These are phyloP conservation scores for Dichotomocladium elegans DNA, from an alignment of 371 early-diverging fungal genomes.

Conservation along the genomic window DNA sequence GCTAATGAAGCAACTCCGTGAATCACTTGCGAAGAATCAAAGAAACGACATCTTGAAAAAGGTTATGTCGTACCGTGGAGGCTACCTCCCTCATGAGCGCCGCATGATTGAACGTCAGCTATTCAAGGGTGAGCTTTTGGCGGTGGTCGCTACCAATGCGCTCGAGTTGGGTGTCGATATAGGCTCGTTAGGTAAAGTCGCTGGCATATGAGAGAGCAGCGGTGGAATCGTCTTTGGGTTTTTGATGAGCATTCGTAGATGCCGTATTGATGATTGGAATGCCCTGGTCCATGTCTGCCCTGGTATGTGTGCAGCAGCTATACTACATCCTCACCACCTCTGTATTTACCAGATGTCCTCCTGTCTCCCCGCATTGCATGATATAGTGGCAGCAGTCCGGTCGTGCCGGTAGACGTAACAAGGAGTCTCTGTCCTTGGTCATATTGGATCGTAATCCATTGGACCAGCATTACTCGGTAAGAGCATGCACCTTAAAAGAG, in stretches of 20 bases:
- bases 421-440: conserved; percentile 57
- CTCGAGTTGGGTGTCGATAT: conserved; percentile 73
- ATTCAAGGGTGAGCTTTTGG: conserved; percentile 46
- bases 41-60: conserved; percentile 16
- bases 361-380: too few species aligned
- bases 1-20: conserved; percentile 41
- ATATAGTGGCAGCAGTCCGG: conserved; percentile 70
- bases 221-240: neutral
- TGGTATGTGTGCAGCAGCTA: conserved; percentile 18
- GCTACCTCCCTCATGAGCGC: conserved; percentile 55
- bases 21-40: conserved; percentile 25
- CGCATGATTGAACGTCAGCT: conserved; percentile 55
- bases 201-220: neutral
- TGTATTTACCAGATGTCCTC: neutral
- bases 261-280: conserved; percentile 58
- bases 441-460: conserved; percentile 44
- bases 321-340: neutral
- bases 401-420: conserved; percentile 62
- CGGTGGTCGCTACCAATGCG: conserved; percentile 66
- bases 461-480: conserved; percentile 55
- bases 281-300: conserved; percentile 48
- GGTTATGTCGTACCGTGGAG: conserved; percentile 60
- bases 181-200: conserved; percentile 44
- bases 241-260: conserved; percentile 24
- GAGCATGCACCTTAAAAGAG: too few species aligned